Conservation (phyloP, 1,284 basidiomycete genomes). For the Meripilus lineatus region DNA sequence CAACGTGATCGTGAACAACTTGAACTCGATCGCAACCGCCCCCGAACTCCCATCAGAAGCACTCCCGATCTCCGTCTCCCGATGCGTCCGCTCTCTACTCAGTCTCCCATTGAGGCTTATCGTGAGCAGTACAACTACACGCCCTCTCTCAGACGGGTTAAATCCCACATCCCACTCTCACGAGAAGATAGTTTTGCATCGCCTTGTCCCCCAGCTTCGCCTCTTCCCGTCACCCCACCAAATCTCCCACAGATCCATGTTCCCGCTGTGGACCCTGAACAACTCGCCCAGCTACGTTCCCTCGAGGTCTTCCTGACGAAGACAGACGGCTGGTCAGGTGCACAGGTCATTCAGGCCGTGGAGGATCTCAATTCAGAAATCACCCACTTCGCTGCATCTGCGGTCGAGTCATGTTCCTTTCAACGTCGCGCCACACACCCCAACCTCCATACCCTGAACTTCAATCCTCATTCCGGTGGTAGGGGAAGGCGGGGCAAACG, state of each 20-base stretch:
- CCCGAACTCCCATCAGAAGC: not conserved
- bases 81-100: not conserved
- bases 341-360: constrained; percentile 71
- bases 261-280: constrained; percentile 31
- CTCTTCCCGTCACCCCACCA: constrained; percentile 12
- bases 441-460: constrained; percentile 18
- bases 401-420: constrained; percentile 52
- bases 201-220: too few relatives aligned
- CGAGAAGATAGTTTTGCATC: too few relatives aligned
- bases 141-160: not conserved
- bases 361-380: constrained; percentile 76
- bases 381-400: constrained; percentile 68
- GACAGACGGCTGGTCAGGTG: constrained; percentile 69
- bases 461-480: not conserved
- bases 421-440: constrained; percentile 7
- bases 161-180: not conserved
- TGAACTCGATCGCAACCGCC: constrained; percentile 13
- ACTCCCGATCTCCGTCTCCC: not conserved
- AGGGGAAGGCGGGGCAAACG: constrained; percentile 13
- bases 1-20: constrained; percentile 12
- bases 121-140: not conserved
- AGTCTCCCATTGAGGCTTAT: constrained; percentile 5
- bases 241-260: constrained; percentile 15
- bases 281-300: constrained; percentile 43
- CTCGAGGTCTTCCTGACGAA: constrained; percentile 66